These are phyloP conservation scores for Pythium rishiriense DNA, from an alignment of 352 stramenopile genomes.

Conservation along the genomic window DNA sequence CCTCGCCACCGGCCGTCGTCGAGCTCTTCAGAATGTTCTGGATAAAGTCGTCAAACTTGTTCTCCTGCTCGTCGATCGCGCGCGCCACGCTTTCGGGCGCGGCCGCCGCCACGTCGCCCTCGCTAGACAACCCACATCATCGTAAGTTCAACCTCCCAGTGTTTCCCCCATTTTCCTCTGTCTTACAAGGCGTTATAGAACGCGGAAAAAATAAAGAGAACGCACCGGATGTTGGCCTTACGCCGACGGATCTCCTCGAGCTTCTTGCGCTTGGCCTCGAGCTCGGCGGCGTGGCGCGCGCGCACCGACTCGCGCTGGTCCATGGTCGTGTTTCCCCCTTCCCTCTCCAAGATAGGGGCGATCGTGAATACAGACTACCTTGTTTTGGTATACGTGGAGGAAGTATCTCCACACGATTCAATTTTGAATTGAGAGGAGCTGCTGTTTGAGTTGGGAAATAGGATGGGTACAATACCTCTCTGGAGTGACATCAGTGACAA, in stretches of 20 bases:
- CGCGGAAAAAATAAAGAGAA: background rate
- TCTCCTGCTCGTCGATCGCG: conserved; percentile 61
- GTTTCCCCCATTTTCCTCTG: too few relatives aligned
- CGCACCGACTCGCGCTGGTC: conserved; percentile 44
- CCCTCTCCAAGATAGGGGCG: too few relatives aligned
- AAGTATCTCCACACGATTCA: conserved; percentile 5
- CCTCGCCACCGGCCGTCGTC: conserved; percentile 15
- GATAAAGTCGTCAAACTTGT: conserved; percentile 79
- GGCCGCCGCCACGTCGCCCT: conserved; percentile 45
- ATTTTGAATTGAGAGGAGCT: conserved; percentile 1
- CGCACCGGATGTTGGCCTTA: conserved; percentile 75
- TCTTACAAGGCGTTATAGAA: background rate
- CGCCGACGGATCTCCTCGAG: conserved; percentile 88
- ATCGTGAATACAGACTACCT: too few relatives aligned
- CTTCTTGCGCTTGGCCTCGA: conserved; percentile 89
- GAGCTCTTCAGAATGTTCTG: conserved; percentile 82
- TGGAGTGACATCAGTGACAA: too few relatives aligned
- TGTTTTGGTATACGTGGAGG: too few relatives aligned
- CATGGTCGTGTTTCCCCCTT: background rate
- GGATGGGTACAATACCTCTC: background rate
- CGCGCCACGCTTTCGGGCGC: conserved; percentile 47
- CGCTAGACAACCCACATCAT: conserved; percentile 20
- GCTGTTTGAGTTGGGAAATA: background rate
- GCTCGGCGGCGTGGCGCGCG: conserved; percentile 81
- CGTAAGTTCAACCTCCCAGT: too few relatives aligned